Conservation (phyloP, 495 filamentous ascomycete genomes). For the Aspergillus incahuasiensis region DNA sequence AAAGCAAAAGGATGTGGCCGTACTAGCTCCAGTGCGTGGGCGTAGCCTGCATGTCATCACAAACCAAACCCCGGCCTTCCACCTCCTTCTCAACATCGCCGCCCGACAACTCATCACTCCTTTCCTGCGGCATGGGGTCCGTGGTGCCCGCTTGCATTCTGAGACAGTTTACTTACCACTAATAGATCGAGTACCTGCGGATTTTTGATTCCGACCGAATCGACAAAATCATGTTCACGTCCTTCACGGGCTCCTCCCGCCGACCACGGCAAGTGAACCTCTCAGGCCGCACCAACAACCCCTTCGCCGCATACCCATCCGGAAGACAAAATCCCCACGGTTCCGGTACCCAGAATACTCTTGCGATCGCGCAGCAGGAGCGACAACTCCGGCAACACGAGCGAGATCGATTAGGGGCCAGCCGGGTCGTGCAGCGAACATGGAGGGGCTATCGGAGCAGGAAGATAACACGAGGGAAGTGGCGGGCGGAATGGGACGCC, state of each 20-base stretch:
- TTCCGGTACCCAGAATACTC: slow-evolving; percentile 64
- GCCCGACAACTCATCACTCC: slow-evolving; percentile 4
- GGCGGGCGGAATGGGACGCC: slow-evolving; percentile 67
- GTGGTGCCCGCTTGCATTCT: slow-evolving; percentile 16
- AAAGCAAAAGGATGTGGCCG: background rate
- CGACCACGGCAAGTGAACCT: slow-evolving; percentile 90
- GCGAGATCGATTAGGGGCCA: slow-evolving; percentile 70
- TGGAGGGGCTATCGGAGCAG: slow-evolving; percentile 78
- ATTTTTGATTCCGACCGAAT: slow-evolving; percentile 10
- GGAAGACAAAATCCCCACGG: slow-evolving; percentile 36
- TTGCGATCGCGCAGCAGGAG: slow-evolving; percentile 82
- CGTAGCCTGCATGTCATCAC: background rate
- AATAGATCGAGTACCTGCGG: background rate
- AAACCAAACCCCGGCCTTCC: background rate
- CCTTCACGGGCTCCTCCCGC: slow-evolving; percentile 83
- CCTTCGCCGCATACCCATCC: slow-evolving; percentile 58
- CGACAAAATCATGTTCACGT: slow-evolving; percentile 67
- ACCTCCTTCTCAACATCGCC: background rate
- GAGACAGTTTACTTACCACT: slow-evolving; percentile 10
- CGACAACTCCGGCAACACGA: slow-evolving; percentile 76
- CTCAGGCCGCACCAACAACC: slow-evolving; percentile 75
- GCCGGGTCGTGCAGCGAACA: slow-evolving; percentile 66
- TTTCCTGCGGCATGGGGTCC: slow-evolving; percentile 26
- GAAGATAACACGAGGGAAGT: slow-evolving; percentile 48
- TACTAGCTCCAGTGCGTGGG: background rate